These are phyloP conservation scores for Venturiaceae sp. DNA, from an alignment of 2,329 filamentous ascomycete genomes.

Conservation along the genomic window DNA sequence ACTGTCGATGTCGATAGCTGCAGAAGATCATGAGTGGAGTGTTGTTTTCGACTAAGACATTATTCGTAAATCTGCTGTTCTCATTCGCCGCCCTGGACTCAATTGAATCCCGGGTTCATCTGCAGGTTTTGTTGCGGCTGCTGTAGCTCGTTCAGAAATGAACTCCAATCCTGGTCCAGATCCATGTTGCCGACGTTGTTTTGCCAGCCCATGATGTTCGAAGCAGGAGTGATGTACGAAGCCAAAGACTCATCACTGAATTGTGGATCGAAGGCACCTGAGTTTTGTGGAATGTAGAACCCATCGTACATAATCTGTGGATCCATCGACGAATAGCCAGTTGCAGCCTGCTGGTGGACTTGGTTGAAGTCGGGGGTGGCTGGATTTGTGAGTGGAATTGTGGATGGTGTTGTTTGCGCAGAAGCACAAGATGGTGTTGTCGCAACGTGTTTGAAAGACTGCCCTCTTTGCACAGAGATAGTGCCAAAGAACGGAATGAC, in stretches of 20 bases:
- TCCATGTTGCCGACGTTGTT: constrained; percentile 23
- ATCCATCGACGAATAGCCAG: constrained; percentile 16
- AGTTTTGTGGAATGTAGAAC: constrained; percentile 22
- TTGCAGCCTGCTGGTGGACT: constrained; percentile 3
- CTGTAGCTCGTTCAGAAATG: constrained; percentile 25
- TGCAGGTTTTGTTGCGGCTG: background rate
- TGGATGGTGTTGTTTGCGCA: background rate
- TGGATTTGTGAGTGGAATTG: constrained; percentile 11
- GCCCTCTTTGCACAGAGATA: constrained; percentile 25
- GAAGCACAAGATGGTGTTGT: background rate
- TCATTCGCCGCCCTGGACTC: background rate
- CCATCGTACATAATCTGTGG: constrained; percentile 25
- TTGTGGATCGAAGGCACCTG: constrained; percentile 12
- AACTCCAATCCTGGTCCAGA: constrained; percentile 27
- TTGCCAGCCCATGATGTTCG: constrained; percentile 18
- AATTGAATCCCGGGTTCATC: background rate
- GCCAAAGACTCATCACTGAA: constrained; percentile 19
- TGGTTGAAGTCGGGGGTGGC: background rate
- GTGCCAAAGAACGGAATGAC: constrained; percentile 33
- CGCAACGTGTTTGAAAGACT: constrained; percentile 10
- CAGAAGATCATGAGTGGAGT: background rate
- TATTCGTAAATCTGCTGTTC: background rate
- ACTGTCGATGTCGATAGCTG: background rate
- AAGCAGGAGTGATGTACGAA: constrained; percentile 21
- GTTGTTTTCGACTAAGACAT: background rate